Conservation (phyloP, 139 green algal species). For the Pleodorina starrii region DNA sequence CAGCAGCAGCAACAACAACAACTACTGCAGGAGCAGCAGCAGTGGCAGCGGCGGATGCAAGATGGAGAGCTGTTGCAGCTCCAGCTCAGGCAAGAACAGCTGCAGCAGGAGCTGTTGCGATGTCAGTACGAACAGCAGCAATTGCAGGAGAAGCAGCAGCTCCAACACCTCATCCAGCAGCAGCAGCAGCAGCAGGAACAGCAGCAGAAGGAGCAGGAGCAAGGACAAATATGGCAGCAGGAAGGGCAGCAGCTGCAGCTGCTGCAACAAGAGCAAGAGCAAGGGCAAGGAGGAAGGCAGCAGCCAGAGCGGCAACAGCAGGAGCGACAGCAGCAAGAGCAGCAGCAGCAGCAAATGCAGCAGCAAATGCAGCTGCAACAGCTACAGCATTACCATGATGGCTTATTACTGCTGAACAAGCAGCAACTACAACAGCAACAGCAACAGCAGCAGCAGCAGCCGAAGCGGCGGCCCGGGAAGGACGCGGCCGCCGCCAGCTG, state of each 20-base stretch:
- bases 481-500: neutral
- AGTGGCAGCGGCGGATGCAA: neutral
- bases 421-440: slow-evolving; percentile 8
- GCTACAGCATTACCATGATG: too few relatives aligned
- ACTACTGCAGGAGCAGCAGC: neutral
- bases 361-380: neutral
- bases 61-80: neutral
- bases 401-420: too few relatives aligned
- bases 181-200: neutral
- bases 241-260: neutral
- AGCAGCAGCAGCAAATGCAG: neutral
- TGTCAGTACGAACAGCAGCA: neutral
- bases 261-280: neutral
- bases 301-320: neutral
- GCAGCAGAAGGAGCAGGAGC: neutral
- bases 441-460: neutral
- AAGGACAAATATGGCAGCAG: too few relatives aligned
- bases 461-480: neutral
- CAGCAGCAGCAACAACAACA: neutral
- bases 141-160: neutral
- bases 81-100: neutral
- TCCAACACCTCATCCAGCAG: neutral
- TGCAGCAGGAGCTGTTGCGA: neutral
- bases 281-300: neutral
- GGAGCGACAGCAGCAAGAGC: neutral